Base-by-base conservation (phyloP, 1,139 yeast species). In the Blastobotrys elegans region DNA sequence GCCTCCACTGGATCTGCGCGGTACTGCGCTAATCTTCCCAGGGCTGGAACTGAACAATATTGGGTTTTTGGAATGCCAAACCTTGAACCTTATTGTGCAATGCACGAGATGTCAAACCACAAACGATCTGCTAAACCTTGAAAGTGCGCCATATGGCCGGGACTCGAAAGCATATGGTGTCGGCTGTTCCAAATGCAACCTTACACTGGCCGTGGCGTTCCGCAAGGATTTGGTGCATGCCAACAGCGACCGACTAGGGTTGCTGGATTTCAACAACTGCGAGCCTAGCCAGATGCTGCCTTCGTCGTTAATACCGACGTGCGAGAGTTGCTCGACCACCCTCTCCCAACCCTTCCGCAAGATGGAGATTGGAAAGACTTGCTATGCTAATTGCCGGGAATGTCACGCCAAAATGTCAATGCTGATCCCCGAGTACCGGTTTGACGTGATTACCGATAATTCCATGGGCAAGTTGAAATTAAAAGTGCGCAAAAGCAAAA, bases 71-170 rank as follows among this genome's bases (percentile, higher is more conserved):
- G 72, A 70, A 46, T 61, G 68, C 31, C 58, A 60, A 21, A 49
- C 63, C 13, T 56, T 71, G 40, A 65, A 65, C 39, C 48, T 70
- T 18, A 62, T 64, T 18, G 67, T 70, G 33, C 61, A 59, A 34
- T 70, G 74, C 50, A 60, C 56, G 17, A 59, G 71, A 17, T 70
- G 74, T 57, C 66, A 68, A 51, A 57, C 67, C 4, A 53, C 53
- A 26, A 66, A 64, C 41, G 71, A 69, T 38, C 48, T 68, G 41
- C 52, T 53, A 34, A 62, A 64, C 43, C 44, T 67, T 26, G 57
- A 56, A n/a, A 59, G 69, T 16, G 69, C 65, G 2, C 68, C 68
- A 13, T 67, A 65, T 51, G 71, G 69, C 2, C 56, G 61, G 34
- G 65, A 64, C 21, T 58, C 68, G 6, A 67, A 66, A 51, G 66